Evolutionary conservation across 495 filamentous ascomycete species (phyloP), one percentile per base, ranked within the genome.

Genomic region (Hypoxylon intermedium): DNA sequence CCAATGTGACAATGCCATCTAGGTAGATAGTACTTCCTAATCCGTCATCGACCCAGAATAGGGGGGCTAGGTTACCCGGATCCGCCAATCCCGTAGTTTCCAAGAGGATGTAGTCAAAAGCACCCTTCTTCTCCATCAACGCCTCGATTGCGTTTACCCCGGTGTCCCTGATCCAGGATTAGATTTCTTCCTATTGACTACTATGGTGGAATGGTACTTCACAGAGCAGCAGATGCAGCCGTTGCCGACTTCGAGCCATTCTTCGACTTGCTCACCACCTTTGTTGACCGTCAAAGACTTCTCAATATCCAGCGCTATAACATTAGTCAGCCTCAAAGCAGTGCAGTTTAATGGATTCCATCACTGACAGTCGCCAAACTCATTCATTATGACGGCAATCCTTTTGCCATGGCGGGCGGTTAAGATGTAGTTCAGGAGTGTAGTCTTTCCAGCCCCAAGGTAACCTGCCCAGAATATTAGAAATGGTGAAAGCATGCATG

Each of bases 191-290:
- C 19, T 20, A 20, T 42, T 36, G 31, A 47, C 7, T 2, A 53
- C 5, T 11, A 24, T 21, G 24, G 30, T 38, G 33, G 20, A 23
- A 31, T 55, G 56, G 58, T 82, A 93, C 91, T 96, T 98, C 65
- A 98, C 93, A 18, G 93, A 96, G 75, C 94, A 98, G 77, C 94
- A 98, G 65, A 98, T 93, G 77, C 94, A 98, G 55, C 94, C 94
- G 67, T 98, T 98, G 38, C 89, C 91, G 43, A 98, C 86, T 61
- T 96, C 91, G 42, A 98, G 85, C 93, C 93, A 97, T 76, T 97
- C 92, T 65, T 94, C 88, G 2, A 93, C 89, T 72, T 93, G 83
- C 59, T 93, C 85, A 45, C 90, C 92, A 60, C 86, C 88, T 71
- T 92, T 85, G 68, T 89, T 92, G 62, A 97, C 82, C 5, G 92